Conservation (phyloP, 441 rosid genomes). For the Iberis amara region DNA sequence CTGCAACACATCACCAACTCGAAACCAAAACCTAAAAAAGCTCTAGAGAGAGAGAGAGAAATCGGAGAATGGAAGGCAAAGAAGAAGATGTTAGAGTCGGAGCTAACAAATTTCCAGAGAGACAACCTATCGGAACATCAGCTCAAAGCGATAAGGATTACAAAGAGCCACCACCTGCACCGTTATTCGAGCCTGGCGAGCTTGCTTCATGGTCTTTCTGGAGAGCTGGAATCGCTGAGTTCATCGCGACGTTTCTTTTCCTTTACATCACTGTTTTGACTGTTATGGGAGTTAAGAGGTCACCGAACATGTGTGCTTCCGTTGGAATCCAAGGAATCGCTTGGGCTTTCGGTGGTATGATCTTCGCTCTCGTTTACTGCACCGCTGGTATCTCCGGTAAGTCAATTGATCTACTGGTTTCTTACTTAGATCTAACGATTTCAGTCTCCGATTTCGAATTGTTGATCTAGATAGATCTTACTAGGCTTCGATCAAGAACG, state of each 20-base stretch:
- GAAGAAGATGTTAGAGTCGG: slow-evolving; percentile 41
- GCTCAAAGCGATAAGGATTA: slow-evolving; percentile 65
- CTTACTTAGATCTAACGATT: background rate
- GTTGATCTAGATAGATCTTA: slow-evolving; percentile 5
- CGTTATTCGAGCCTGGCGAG: slow-evolving; percentile 36
- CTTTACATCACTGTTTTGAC: slow-evolving; percentile 42
- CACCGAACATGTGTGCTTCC: slow-evolving; percentile 33
- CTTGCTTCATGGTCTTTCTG: slow-evolving; percentile 38
- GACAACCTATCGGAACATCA: slow-evolving; percentile 38
- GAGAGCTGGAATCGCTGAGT: slow-evolving; percentile 49
- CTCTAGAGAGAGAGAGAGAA: slow-evolving; percentile 8
- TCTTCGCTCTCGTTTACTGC: slow-evolving; percentile 46
- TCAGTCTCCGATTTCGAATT: background rate
- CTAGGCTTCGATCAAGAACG: background rate
- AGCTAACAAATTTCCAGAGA: slow-evolving; percentile 41
- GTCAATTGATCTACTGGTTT: background rate
- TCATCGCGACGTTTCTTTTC: slow-evolving; percentile 38
- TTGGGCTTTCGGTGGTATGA: slow-evolving; percentile 47
- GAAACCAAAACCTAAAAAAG: slow-evolving; percentile 13
- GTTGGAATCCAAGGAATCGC: slow-evolving; percentile 43
- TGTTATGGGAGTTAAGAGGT: slow-evolving; percentile 36
- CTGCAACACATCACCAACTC: slow-evolving; percentile 24
- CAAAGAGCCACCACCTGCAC: slow-evolving; percentile 55
- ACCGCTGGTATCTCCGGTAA: slow-evolving; percentile 45
- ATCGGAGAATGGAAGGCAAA: slow-evolving; percentile 33